Conservation (phyloP, 1,284 basidiomycete species). For the Laetiporus sulphureus region DNA sequence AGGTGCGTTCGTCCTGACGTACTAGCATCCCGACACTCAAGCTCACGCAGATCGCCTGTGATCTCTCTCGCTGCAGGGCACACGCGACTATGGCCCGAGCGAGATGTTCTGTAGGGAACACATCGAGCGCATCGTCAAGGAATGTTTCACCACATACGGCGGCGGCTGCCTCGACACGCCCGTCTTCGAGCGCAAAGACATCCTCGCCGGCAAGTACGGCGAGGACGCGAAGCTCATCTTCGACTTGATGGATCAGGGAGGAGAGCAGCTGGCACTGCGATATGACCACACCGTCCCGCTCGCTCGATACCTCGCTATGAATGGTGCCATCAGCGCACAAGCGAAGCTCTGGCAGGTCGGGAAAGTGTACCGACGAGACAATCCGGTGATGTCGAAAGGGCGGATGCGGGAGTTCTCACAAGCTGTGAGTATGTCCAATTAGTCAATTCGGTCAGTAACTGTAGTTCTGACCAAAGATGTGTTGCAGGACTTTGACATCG, state of each 20-base stretch:
- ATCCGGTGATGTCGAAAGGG: slow-evolving; percentile 96
- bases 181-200: slow-evolving; percentile 96
- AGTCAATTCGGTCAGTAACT: not conserved
- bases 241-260: slow-evolving; percentile 97
- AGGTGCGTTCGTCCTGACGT: slow-evolving; percentile 41
- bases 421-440: slow-evolving; percentile 55
- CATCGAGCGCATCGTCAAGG: slow-evolving; percentile 87
- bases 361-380: slow-evolving; percentile 96
- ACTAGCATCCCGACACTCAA: slow-evolving; percentile 13
- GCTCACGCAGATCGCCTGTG: slow-evolving; percentile 16
- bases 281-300: slow-evolving; percentile 98
- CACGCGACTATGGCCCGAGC: slow-evolving; percentile 91
- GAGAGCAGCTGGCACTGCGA: slow-evolving; percentile 89
- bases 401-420: slow-evolving; percentile 99
- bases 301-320: slow-evolving; percentile 94
- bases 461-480: not conserved
- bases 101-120: slow-evolving; percentile 91
- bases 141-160: slow-evolving; percentile 86
- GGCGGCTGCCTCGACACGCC: slow-evolving; percentile 95
- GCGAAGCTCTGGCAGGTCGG: slow-evolving; percentile 95
- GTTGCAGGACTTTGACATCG: slow-evolving; percentile 88
- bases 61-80: slow-evolving; percentile 55
- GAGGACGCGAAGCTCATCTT: slow-evolving; percentile 99
- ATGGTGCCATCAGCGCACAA: slow-evolving; percentile 64
- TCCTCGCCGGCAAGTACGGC: slow-evolving; percentile 93